Percentiles rank a stretch among this genome's conserved stretches.
Conservation (phyloP, 768 basidiomycete species). For the Tulasnella sp. region DNA sequence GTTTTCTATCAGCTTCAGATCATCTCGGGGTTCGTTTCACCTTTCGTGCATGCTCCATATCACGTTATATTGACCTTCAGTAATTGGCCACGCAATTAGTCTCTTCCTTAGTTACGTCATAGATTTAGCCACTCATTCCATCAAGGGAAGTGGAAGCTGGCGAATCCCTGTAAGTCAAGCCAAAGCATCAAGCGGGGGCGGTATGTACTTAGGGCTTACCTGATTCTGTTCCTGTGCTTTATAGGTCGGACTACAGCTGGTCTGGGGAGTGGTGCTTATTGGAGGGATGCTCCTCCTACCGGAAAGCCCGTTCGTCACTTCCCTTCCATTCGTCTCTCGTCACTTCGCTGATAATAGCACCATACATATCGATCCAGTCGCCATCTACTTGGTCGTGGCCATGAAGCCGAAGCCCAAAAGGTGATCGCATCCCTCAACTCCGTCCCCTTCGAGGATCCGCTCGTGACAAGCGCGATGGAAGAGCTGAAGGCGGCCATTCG, state of each 20-base stretch:
- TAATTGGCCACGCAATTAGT: conserved; percentile 27
- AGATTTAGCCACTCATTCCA: conserved; percentile 50
- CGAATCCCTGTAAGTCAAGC: conserved; percentile 26
- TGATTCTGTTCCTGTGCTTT: background rate
- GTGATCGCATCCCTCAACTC: conserved; percentile 59
- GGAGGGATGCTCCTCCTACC: conserved; percentile 66
- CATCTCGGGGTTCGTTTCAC: conserved; percentile 44
- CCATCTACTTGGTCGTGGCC: conserved; percentile 51
- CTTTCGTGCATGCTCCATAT: background rate
- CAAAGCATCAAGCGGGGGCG: too few relatives aligned
- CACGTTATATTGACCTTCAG: background rate
- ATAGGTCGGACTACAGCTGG: conserved; percentile 52
- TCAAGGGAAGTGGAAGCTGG: conserved; percentile 56
- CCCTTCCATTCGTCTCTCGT: background rate
- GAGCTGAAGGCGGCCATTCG: conserved; percentile 56
- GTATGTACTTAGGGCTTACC: background rate
- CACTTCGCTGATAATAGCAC: background rate
- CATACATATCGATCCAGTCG: too few relatives aligned
- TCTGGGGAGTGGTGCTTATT: conserved; percentile 55
- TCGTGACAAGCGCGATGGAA: conserved; percentile 49
- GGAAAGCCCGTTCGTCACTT: conserved; percentile 53
- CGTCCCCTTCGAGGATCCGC: conserved; percentile 43
- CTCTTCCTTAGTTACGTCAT: conserved; percentile 62
- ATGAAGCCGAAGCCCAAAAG: conserved; percentile 41
- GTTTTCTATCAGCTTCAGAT: conserved; percentile 72